phyloP scores from a whole-genome alignment of 352 stramenopile genomes.

The Phytophthora pinifolia region DNA sequence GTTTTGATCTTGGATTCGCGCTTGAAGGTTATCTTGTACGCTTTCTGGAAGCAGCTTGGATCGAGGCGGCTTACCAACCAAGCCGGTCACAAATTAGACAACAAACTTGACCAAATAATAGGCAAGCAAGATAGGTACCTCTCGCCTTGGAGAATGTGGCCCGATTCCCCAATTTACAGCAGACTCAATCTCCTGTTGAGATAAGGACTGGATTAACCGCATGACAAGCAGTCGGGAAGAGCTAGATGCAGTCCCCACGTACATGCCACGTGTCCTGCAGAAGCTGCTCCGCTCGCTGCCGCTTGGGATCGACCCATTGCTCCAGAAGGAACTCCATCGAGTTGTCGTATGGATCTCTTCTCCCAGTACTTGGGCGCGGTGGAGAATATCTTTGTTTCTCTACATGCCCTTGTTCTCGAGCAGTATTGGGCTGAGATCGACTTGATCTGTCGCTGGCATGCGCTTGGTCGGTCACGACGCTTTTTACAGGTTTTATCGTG shows the following conservation, averaged over 20 bases:
- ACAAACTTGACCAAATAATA: too few species aligned
- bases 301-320: conserved; percentile 40
- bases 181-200: conserved; percentile 28
- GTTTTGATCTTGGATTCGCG: conserved; percentile 1
- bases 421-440: conserved; percentile 12
- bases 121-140: neutral
- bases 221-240: too few species aligned
- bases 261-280: conserved; percentile 41
- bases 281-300: conserved; percentile 34
- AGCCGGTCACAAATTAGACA: neutral
- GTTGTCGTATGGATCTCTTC: conserved; percentile 10
- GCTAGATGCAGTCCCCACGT: neutral
- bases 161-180: conserved; percentile 19
- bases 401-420: conserved; percentile 9
- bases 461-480: conserved; percentile 8
- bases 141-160: neutral
- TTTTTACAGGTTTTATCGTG: conserved; percentile 10
- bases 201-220: neutral
- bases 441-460: conserved; percentile 1
- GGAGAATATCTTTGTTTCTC: neutral
- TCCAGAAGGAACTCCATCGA: conserved; percentile 1
- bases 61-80: conserved; percentile 6
- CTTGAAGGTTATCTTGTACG: conserved; percentile 5
- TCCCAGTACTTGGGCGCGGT: conserved; percentile 17
- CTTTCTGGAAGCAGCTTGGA: conserved; percentile 15